These are phyloP conservation scores for Trichoderma reesei DNA, from an alignment of 495 filamentous ascomycete species.

Conservation along the genomic window DNA sequence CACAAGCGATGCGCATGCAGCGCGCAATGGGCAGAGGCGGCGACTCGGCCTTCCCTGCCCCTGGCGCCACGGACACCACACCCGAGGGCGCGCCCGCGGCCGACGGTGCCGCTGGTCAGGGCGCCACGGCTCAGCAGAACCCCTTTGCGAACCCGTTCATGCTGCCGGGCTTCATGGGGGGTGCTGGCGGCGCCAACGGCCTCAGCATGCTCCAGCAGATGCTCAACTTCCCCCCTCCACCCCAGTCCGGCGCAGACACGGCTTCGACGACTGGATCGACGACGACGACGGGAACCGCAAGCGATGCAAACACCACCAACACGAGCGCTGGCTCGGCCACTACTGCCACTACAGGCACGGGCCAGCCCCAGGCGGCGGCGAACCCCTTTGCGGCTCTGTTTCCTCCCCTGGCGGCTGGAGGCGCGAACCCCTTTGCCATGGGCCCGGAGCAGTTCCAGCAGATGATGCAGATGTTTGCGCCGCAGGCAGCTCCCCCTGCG, in stretches of 20 bases:
- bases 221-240: not conserved
- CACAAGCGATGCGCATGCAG: slow-evolving; percentile 71
- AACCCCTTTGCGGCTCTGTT: slow-evolving; percentile 38
- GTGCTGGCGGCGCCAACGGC: not conserved
- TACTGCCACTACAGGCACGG: slow-evolving; percentile 19
- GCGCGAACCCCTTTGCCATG: slow-evolving; percentile 15
- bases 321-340: no score
- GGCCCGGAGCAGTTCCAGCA: slow-evolving; percentile 39
- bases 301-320: no score
- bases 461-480: slow-evolving; percentile 25
- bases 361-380: slow-evolving; percentile 32
- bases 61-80: slow-evolving; percentile 73
- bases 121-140: slow-evolving; percentile 17
- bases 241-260: not conserved
- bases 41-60: slow-evolving; percentile 71
- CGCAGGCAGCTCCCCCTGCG: slow-evolving; percentile 39
- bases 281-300: not conserved
- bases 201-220: not conserved
- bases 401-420: slow-evolving; percentile 12
- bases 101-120: slow-evolving; percentile 16
- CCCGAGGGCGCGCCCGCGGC: slow-evolving; percentile 26
- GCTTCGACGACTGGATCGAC: not conserved
- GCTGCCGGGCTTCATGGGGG: slow-evolving; percentile 1
- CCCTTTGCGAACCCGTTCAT: slow-evolving; percentile 22
- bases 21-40: slow-evolving; percentile 50